Evolutionary conservation across 345 rosid genomes (phyloP).

Genomic region (Abelmoschus esculentus): DNA sequence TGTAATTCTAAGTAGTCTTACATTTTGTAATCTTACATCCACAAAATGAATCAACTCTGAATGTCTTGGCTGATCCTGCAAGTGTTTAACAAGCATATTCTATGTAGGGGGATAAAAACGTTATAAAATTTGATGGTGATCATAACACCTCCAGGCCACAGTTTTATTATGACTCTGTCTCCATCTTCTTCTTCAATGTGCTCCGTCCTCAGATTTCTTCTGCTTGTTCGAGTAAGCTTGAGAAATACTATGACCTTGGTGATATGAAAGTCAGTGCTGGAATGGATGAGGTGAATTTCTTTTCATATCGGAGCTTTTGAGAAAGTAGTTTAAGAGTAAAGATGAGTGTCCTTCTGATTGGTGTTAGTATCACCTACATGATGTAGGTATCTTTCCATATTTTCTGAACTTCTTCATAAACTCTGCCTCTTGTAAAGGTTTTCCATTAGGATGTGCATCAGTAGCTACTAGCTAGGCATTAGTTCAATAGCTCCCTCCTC

Average conservation of each 20-base stretch:
- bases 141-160: conserved; percentile 94
- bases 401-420: neutral
- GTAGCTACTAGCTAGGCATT: neutral
- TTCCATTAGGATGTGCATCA: neutral
- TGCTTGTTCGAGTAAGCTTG: conserved; percentile 50
- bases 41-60: too few relatives aligned
- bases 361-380: neutral
- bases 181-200: conserved; percentile 83
- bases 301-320: conserved; percentile 12
- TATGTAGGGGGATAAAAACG: conserved; percentile 87
- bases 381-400: neutral
- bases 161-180: conserved; percentile 83
- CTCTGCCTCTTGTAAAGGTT: neutral
- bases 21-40: too few relatives aligned
- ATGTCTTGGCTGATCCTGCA: conserved; percentile 7
- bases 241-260: conserved; percentile 71
- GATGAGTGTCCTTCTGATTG: neutral
- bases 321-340: conserved; percentile 1
- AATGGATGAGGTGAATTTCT: conserved; percentile 63
- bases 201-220: conserved; percentile 64
- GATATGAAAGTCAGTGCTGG: conserved; percentile 45
- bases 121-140: conserved; percentile 92
- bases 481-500: neutral
- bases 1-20: too few relatives aligned
- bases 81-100: neutral